Evolutionary conservation across 345 rosid genomes (phyloP).

Genomic region (Rhizophora mangle): DNA sequence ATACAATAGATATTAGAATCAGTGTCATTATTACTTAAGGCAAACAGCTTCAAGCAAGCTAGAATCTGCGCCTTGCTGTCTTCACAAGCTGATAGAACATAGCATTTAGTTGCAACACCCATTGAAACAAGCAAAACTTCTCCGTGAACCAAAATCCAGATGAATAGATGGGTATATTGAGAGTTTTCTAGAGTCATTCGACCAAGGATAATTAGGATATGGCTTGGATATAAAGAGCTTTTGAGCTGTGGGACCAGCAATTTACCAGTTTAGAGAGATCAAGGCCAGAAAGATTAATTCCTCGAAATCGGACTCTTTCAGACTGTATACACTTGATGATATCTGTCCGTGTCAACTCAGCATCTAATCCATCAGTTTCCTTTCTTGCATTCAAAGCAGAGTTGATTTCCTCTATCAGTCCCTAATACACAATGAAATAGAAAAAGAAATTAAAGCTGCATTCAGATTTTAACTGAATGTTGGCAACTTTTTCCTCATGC

Average conservation of each 20-base stretch:
- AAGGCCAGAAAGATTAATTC: slow-evolving; percentile 81
- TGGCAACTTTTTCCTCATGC: not conserved
- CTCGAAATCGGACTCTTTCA: slow-evolving; percentile 70
- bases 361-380: slow-evolving; percentile 51
- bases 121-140: not conserved
- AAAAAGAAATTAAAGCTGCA: not conserved
- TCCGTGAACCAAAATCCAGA: not conserved
- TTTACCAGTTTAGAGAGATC: slow-evolving; percentile 92
- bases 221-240: slow-evolving; percentile 2
- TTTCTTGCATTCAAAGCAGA: slow-evolving; percentile 41
- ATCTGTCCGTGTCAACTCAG: slow-evolving; percentile 75
- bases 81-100: not conserved
- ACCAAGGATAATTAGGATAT: not conserved
- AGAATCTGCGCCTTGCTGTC: not conserved
- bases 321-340: slow-evolving; percentile 89
- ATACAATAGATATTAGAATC: not conserved
- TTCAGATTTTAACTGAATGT: not conserved
- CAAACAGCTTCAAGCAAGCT: not conserved
- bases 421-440: slow-evolving; percentile 39
- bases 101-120: not conserved
- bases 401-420: slow-evolving; percentile 56
- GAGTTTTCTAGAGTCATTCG: not conserved
- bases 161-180: not conserved
- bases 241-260: slow-evolving; percentile 18
- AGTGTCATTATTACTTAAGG: not conserved